Evolutionary conservation across 2,329 filamentous ascomycete species (phyloP), one percentile per base, ranked within the genome.

Genomic region (Ceratocystis variospora): DNA sequence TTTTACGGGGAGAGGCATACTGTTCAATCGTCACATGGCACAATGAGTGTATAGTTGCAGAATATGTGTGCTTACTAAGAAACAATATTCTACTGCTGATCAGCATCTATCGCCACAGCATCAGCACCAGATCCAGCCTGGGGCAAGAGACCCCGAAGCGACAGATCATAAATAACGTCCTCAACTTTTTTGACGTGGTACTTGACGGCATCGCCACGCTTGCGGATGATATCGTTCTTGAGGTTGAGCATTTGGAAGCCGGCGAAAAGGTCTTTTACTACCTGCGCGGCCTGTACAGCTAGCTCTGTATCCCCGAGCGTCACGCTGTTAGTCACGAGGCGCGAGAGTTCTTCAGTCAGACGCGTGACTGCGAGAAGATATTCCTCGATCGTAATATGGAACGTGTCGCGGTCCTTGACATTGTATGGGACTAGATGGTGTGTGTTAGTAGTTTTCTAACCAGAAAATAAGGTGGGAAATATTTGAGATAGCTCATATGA

Each of bases 111-210:
- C 53, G 12, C 28, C 53, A 41, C 37, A 12, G 53, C 53, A 33
- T 28, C 53, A 25, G 53, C 61, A 5, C 6, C 5, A 22, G 10
- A 31, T n/a, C 5, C 25, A 31, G 37, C 55, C n/a, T 5, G 46
- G 3, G 66, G 53, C 44, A 62, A 25, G 28, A 67, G 44, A 1
- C 66, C 66, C 68, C 94, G 83, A 73, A 99, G 78, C 28, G 89
- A 93, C 66, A 99, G 78, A 75, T 99, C 94, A 73, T 99, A 99
- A 63, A 97, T 93, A 12, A 99, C 91, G 73, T 97, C 94, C 79
- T 99, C 94, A 12, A 96, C 90, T 75, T 96, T 93, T 81, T 97
- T 99, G 72, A 99, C 90, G 72, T 88, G 87, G 74, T 99, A 99
- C 80, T 99, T 99, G 76, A 99, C 88, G 4, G 87, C 88, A 77